These are phyloP conservation scores for Ceratopteris richardii DNA, from an alignment of 75 land plant genomes.

Conservation along the genomic window DNA sequence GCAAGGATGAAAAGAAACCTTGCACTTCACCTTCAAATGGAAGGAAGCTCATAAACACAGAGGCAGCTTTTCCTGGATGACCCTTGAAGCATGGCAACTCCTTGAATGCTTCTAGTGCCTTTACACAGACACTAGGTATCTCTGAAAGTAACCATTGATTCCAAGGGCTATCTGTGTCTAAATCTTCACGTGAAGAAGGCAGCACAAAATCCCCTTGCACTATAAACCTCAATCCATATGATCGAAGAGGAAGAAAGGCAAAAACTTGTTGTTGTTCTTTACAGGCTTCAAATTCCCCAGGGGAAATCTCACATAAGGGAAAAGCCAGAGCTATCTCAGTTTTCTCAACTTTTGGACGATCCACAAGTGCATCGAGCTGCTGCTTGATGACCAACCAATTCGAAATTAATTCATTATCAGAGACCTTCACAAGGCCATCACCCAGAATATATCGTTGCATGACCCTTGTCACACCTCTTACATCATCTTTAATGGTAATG, in stretches of 20 bases:
- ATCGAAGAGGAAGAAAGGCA: conserved; percentile 84
- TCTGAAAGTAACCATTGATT: conserved; percentile 93
- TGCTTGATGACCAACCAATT: conserved; percentile 63
- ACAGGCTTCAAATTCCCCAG: conserved; percentile 41
- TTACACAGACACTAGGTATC: conserved; percentile 57
- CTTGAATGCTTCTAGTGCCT: conserved; percentile 54
- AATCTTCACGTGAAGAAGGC: conserved; percentile 91
- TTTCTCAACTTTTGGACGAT: conserved; percentile 43
- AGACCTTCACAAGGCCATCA: conserved; percentile 68
- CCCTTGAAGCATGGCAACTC: conserved; percentile 43
- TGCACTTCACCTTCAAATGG: conserved; percentile 87
- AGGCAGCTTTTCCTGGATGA: conserved; percentile 54
- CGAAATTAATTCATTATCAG: conserved; percentile 45
- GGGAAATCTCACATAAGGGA: conserved; percentile 39
- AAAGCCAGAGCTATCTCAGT: conserved; percentile 85
- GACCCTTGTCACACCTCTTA: conserved; percentile 39
- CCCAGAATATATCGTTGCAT: conserved; percentile 63
- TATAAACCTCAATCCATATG: conserved; percentile 87
- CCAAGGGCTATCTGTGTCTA: conserved; percentile 86
- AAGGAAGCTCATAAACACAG: conserved; percentile 74
- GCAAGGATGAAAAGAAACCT: conserved; percentile 82
- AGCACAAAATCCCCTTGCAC: conserved; percentile 90
- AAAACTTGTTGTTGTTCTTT: conserved; percentile 78
- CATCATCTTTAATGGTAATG: conserved; percentile 50
- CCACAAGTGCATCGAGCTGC: conserved; percentile 35